These are phyloP conservation scores for Linnemannia schmuckeri DNA, from an alignment of 192 early-diverging fungal genomes.

Conservation along the genomic window DNA sequence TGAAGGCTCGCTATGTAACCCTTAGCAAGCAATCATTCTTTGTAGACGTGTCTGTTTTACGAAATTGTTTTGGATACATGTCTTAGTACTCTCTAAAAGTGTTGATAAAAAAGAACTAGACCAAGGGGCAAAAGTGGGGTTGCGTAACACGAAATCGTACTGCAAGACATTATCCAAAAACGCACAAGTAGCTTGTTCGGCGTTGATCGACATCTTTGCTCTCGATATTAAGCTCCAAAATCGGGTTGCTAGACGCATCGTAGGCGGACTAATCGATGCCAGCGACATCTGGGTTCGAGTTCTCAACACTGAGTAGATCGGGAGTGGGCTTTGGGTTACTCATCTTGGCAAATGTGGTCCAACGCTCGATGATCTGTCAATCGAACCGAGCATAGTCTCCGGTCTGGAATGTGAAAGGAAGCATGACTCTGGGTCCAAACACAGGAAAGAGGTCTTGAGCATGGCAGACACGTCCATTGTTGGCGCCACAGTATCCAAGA, in stretches of 20 bases:
- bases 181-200: background rate
- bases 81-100: too few relatives aligned
- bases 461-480: conserved; percentile 26
- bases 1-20: too few relatives aligned
- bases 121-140: background rate
- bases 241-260: background rate
- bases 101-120: background rate
- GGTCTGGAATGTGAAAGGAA: background rate
- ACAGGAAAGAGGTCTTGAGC: conserved; percentile 18
- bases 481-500: conserved; percentile 12
- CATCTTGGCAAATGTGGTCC: conserved; percentile 42
- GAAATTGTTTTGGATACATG: background rate
- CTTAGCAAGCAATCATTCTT: too few relatives aligned
- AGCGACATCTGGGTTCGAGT: conserved; percentile 5
- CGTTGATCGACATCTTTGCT: background rate
- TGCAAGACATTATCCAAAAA: background rate
- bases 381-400: conserved; percentile 45
- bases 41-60: background rate
- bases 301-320: background rate
- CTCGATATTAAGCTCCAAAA: conserved; percentile 8
- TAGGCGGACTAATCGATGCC: conserved; percentile 2
- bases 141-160: background rate
- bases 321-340: conserved; percentile 46
- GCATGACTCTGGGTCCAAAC: conserved; percentile 6
- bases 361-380: conserved; percentile 25